Percentiles rank a stretch among this genome's conserved stretches.
Evolutionary conservation across 345 rosid genomes (phyloP).

Genomic region (Fremontodendron californicum): DNA sequence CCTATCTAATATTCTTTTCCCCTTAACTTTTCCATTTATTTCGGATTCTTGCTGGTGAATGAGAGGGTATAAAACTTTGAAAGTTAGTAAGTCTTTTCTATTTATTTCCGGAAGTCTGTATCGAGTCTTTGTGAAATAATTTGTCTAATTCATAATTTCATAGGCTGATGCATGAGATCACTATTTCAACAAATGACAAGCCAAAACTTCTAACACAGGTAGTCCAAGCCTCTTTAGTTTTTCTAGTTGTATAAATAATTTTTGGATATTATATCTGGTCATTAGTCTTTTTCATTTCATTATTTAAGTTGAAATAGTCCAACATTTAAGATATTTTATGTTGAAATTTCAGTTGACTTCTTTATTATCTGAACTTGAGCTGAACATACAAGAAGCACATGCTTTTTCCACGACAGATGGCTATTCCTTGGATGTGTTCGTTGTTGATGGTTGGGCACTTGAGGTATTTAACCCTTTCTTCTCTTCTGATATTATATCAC

Average conservation of each 20-base stretch:
- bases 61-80: conserved; percentile 1
- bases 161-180: conserved; percentile 72
- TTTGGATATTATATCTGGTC: conserved; percentile 3
- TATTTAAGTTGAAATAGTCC: too few relatives aligned
- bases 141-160: conserved; percentile 18
- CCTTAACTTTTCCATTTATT: neutral
- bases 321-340: conserved; percentile 6
- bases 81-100: neutral
- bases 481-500: neutral
- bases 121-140: conserved; percentile 8
- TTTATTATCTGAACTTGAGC: conserved; percentile 55
- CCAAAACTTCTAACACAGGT: conserved; percentile 71
- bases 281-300: neutral
- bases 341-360: conserved; percentile 53
- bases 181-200: conserved; percentile 60
- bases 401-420: conserved; percentile 67
- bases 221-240: conserved; percentile 15
- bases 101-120: conserved; percentile 7
- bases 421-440: conserved; percentile 71
- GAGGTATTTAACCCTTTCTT: conserved; percentile 37
- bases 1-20: neutral
- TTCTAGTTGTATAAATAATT: conserved; percentile 9
- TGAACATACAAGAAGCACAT: conserved; percentile 77
- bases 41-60: neutral
- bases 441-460: conserved; percentile 54